Percentiles rank a stretch among this genome's conserved stretches.
phyloP scores from a whole-genome alignment of 257 asterid species.

The Nicotiana knightiana region DNA sequence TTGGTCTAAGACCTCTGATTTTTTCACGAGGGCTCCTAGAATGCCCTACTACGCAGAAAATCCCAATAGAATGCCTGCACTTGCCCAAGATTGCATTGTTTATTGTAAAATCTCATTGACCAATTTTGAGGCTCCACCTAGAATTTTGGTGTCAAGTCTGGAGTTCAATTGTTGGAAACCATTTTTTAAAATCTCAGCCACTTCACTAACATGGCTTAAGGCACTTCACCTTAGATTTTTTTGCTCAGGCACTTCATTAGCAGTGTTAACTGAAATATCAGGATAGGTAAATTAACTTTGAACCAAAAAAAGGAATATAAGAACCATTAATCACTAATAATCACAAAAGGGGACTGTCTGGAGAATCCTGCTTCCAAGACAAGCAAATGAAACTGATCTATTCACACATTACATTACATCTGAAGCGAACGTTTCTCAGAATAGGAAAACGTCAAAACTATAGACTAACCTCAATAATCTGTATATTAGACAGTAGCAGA shows the following conservation, averaged over 20 bases:
- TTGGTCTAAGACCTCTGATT: neutral
- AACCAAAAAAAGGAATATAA: neutral
- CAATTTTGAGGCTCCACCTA: neutral
- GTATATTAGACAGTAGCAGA: neutral
- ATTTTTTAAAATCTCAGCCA: neutral
- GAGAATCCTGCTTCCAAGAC: neutral
- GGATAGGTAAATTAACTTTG: neutral
- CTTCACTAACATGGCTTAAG: neutral
- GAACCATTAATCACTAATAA: neutral
- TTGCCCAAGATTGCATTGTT: neutral
- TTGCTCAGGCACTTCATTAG: neutral
- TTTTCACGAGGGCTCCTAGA: neutral
- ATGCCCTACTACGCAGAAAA: neutral
- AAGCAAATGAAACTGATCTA: neutral
- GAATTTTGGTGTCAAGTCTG: neutral
- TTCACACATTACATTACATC: neutral
- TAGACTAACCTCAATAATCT: neutral
- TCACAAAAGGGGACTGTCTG: neutral
- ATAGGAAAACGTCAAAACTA: neutral
- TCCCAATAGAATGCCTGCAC: neutral
- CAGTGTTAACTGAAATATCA: neutral
- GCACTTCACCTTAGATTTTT: neutral
- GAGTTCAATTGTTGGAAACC: neutral
- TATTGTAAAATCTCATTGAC: conserved; percentile 3
- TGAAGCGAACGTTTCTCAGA: neutral